Evolutionary conservation across 2,329 filamentous ascomycete genomes (phyloP).

Genomic region (Colletotrichum sp.): DNA sequence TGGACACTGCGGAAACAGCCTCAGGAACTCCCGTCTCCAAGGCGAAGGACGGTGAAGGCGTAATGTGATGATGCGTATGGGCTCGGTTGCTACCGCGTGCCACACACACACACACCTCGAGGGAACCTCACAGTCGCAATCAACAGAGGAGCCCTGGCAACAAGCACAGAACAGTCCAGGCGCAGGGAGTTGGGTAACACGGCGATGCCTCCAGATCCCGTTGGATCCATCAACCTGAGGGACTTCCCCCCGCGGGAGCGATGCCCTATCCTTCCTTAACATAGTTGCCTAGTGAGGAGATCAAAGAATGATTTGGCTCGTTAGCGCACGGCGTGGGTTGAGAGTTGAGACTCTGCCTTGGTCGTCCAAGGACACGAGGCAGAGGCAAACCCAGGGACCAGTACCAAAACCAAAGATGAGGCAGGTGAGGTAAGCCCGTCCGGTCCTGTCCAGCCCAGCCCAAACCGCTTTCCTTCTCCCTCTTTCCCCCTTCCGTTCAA

Average conservation of each 20-base stretch:
- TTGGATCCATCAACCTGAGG: background rate
- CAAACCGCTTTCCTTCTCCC: slow-evolving; percentile 9
- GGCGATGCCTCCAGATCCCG: background rate
- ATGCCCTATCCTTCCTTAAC: background rate
- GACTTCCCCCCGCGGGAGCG: background rate
- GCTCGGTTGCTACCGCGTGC: background rate
- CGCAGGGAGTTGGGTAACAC: background rate
- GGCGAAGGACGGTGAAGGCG: background rate
- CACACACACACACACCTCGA: background rate
- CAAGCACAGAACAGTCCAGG: background rate
- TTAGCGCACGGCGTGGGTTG: background rate
- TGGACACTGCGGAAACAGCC: background rate
- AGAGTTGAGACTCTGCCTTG: background rate
- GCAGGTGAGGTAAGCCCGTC: background rate
- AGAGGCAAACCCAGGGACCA: background rate
- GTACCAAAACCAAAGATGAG: background rate
- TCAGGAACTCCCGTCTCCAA: background rate
- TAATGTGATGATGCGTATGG: background rate
- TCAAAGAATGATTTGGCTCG: background rate
- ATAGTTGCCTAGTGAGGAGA: background rate
- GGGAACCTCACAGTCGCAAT: background rate
- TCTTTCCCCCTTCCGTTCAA: slow-evolving; percentile 18
- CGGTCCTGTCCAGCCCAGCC: background rate
- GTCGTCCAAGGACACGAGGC: background rate
- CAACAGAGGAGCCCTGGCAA: background rate